Base-by-base conservation (phyloP, 2,329 filamentous ascomycete species). In the Apiospora phragmitis region DNA sequence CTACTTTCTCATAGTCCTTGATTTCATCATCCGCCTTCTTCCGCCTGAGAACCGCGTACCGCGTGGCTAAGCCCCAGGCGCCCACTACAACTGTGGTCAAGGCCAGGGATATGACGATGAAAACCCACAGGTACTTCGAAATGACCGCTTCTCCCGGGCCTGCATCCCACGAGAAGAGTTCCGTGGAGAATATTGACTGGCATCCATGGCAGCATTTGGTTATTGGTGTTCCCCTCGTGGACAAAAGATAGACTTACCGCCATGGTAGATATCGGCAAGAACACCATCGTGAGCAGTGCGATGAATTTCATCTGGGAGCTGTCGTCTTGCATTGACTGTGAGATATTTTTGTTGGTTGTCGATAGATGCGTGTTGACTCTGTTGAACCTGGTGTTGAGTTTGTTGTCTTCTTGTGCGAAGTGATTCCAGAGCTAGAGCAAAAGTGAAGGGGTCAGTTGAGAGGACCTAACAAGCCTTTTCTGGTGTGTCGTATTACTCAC, bases 221-320 rank as follows among this genome's bases (percentile, higher is more conserved):
- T n/a, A n/a, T 1, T 1, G 0, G 0, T 8, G 21, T 41, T 0
- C 29, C 4, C 32, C 4, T 24, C 9, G 18, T 14, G 41, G 45
- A 4, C 4, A 43, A 26, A 26, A 7, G 3, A 24, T 35, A 18
- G 8, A 70, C 75, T 65, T 73, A 78, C 77, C 9, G 75, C 77
- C 62, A 79, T 75, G 21, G 74, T 77, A 0, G 76, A 75, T 8
- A 77, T 72, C 0, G 76, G 77, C 26, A 79, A 42, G 55, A 78
- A 79, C 2, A 78, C 70, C 77, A 80, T 79, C 1, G 76, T 78
- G 29, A 79, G 55, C 6, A 78, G 55, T 1, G 78, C 77, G 32
- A 79, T 79, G 1, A 75, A 76, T 26, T 74, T 77, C 77, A 79
- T 79, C 68, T 76, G 74, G 8, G 75, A 72, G 49, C 76, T 76